Percentiles rank a stretch among this genome's conserved stretches.
Evolutionary conservation across 805 yeast genomes (phyloP).

Genomic region (Pichia exigua): DNA sequence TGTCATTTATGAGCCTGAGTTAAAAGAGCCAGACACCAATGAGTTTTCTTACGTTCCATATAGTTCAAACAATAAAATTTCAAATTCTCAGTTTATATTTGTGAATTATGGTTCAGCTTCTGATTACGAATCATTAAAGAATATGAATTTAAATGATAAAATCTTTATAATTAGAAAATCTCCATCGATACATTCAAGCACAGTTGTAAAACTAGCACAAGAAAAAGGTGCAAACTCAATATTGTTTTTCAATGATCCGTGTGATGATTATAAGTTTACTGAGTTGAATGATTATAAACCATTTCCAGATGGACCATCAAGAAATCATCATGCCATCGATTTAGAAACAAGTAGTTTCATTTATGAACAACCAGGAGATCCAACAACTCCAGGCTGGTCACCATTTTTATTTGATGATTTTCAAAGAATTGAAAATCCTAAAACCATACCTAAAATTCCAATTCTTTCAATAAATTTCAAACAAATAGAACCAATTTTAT

Average conservation of each 20-base stretch:
- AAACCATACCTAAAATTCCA: conserved; percentile 43
- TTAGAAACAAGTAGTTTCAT: conserved; percentile 54
- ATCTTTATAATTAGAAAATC: conserved; percentile 55
- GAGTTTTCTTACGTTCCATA: conserved; percentile 48
- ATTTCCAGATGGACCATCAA: conserved; percentile 61
- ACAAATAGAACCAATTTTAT: conserved; percentile 36
- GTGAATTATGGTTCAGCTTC: conserved; percentile 52
- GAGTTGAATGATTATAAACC: conserved; percentile 45
- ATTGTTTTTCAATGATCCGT: conserved; percentile 48
- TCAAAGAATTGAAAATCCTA: conserved; percentile 33
- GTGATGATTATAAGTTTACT: conserved; percentile 52
- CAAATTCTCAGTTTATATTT: conserved; percentile 44
- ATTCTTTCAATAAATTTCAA: conserved; percentile 42
- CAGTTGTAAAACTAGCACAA: conserved; percentile 57
- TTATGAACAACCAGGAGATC: conserved; percentile 64
- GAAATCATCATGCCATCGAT: conserved; percentile 53
- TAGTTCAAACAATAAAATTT: conserved; percentile 56
- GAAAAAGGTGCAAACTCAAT: conserved; percentile 56
- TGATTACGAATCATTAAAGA: conserved; percentile 42
- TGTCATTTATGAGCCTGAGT: conserved; percentile 38
- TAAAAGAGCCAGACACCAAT: conserved; percentile 35
- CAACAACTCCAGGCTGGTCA: conserved; percentile 69
- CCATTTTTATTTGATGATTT: conserved; percentile 33
- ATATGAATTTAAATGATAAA: conserved; percentile 42
- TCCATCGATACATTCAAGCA: conserved; percentile 37